A percentile compares a stretch with the other conserved stretches of the same genome.
Conservation (phyloP, 2,329 filamentous ascomycete species). For the Nemania abortiva region DNA sequence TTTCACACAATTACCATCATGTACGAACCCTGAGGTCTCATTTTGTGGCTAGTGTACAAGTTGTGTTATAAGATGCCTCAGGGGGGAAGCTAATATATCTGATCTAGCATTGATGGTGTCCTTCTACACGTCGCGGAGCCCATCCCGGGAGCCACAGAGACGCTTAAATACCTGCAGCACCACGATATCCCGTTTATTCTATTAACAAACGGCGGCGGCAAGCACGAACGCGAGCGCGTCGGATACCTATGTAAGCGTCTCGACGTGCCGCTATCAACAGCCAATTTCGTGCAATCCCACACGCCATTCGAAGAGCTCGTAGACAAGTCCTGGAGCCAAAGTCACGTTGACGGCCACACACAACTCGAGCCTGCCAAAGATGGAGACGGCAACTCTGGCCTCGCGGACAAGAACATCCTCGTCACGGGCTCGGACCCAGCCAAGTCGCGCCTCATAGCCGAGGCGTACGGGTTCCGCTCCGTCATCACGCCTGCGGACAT, state of each 20-base stretch:
- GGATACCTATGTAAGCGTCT: constrained; percentile 76
- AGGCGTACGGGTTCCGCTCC: constrained; percentile 81
- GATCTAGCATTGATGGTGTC: constrained; percentile 85
- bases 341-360: background rate
- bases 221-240: constrained; percentile 80
- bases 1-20: background rate
- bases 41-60: background rate
- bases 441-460: constrained; percentile 78
- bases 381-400: constrained; percentile 54
- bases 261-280: constrained; percentile 71
- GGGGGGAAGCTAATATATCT: constrained; percentile 27
- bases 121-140: constrained; percentile 84
- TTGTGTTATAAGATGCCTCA: background rate
- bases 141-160: constrained; percentile 80
- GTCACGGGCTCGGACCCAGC: constrained; percentile 78
- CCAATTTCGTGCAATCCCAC: constrained; percentile 88
- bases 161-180: constrained; percentile 78
- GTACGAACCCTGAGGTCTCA: too few relatives aligned
- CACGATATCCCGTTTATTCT: constrained; percentile 91
- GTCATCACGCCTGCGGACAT: constrained; percentile 91
- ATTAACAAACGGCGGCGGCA: constrained; percentile 94
- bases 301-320: constrained; percentile 83
- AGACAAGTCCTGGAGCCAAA: constrained; percentile 20
- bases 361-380: constrained; percentile 12
- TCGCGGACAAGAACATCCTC: constrained; percentile 75